Conservation (phyloP, 305 asterid genomes). For the Solanum hybrid region DNA sequence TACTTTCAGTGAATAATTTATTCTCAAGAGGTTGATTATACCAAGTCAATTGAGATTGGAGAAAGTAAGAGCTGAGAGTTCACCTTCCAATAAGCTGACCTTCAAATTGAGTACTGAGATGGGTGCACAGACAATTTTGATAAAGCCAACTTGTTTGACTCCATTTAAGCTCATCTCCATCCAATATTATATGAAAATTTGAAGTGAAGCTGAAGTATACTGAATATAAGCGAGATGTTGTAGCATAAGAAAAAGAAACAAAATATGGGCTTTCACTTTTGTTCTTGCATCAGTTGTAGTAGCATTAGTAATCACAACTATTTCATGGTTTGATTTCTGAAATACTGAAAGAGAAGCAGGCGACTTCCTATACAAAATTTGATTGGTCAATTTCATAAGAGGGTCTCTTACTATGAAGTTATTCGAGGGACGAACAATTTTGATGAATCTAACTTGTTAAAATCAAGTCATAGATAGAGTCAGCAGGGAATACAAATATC, state of each 20-base stretch:
- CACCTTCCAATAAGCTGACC: conserved; percentile 62
- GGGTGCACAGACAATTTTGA: conserved; percentile 24
- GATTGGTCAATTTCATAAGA: neutral
- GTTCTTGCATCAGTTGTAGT: neutral
- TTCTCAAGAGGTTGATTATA: conserved; percentile 62
- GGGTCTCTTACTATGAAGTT: neutral
- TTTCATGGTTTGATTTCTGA: neutral
- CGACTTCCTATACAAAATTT: neutral
- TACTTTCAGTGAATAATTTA: conserved; percentile 44
- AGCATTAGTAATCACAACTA: neutral
- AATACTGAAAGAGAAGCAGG: neutral
- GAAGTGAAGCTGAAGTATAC: neutral
- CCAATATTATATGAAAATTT: neutral
- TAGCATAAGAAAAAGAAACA: neutral
- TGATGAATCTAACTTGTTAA: neutral
- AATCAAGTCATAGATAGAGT: neutral
- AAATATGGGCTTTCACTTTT: neutral
- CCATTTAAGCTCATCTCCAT: neutral
- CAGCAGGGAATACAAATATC: neutral
- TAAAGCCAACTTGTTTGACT: neutral
- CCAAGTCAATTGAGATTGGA: conserved; percentile 44
- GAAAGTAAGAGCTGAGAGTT: conserved; percentile 60
- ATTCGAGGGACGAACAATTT: neutral
- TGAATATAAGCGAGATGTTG: neutral
- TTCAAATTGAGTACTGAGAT: conserved; percentile 54